Evolutionary conservation across 1,284 basidiomycete species (phyloP).

Genomic region (Meripilus lineatus): DNA sequence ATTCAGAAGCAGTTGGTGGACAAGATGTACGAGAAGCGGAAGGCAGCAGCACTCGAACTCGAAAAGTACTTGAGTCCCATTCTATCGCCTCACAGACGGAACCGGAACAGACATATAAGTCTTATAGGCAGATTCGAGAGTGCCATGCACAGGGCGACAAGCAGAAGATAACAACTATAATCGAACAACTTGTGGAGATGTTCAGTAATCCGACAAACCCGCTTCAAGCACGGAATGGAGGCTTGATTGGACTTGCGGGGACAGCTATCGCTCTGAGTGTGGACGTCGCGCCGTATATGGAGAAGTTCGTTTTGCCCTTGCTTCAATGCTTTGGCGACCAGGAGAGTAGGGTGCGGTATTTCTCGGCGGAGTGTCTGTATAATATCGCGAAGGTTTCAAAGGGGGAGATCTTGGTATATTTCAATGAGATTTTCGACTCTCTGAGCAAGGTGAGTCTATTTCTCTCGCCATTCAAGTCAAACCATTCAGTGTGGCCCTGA

Average conservation of each 20-base stretch:
- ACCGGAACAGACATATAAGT: constrained; percentile 8
- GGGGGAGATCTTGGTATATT: constrained; percentile 94
- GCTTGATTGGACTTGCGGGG: constrained; percentile 94
- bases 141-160: constrained; percentile 79
- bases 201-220: constrained; percentile 79
- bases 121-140: constrained; percentile 75
- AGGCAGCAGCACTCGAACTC: constrained; percentile 91
- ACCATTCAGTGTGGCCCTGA: not conserved
- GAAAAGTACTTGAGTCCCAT: constrained; percentile 65
- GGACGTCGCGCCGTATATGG: constrained; percentile 91
- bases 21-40: constrained; percentile 94
- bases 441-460: constrained; percentile 78
- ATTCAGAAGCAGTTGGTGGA: constrained; percentile 75
- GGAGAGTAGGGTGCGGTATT: constrained; percentile 94
- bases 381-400: constrained; percentile 99
- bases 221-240: constrained; percentile 90
- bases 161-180: constrained; percentile 79
- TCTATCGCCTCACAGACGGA: not conserved
- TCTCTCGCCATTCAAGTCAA: not conserved
- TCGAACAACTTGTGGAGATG: constrained; percentile 94
- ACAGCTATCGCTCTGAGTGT: constrained; percentile 94
- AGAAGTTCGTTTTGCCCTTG: constrained; percentile 86
- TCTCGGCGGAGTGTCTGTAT: constrained; percentile 97
- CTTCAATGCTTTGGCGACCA: constrained; percentile 93
- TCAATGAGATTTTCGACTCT: constrained; percentile 98